These are phyloP conservation scores for Sugiyamaella novakii DNA, from an alignment of 1,139 yeast genomes.

Conservation along the genomic window DNA sequence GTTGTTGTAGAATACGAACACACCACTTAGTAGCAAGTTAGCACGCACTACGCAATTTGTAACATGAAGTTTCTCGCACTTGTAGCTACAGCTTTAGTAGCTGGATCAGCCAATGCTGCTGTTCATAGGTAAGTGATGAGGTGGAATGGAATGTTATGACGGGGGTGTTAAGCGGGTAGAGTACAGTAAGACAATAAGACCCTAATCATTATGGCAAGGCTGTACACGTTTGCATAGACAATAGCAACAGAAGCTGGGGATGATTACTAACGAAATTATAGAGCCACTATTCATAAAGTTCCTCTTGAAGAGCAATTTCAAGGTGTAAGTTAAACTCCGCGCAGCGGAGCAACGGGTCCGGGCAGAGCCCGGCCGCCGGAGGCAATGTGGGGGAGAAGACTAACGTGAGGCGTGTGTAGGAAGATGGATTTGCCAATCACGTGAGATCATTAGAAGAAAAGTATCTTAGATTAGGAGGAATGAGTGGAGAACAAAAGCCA, in stretches of 20 bases:
- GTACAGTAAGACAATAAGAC: too few relatives aligned
- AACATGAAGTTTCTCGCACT: constrained; percentile 39
- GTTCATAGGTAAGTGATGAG: constrained; percentile 39
- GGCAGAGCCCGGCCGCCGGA: constrained; percentile 15
- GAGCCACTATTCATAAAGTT: constrained; percentile 57
- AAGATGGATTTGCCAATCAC: constrained; percentile 57
- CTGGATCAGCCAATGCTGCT: constrained; percentile 53
- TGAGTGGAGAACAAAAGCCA: constrained; percentile 41
- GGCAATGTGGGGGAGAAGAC: constrained; percentile 1
- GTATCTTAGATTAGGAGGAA: constrained; percentile 56
- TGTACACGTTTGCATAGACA: too few relatives aligned
- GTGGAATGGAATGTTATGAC: too few relatives aligned
- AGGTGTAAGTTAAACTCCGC: constrained; percentile 44
- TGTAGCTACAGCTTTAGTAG: constrained; percentile 49
- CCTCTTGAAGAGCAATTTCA: constrained; percentile 63
- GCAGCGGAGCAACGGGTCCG: neutral
- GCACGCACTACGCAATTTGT: too few relatives aligned
- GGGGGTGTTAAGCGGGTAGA: too few relatives aligned
- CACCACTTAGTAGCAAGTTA: too few relatives aligned
- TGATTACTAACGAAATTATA: constrained; percentile 4
- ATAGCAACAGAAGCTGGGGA: neutral
- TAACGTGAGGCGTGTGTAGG: neutral
- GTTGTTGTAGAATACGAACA: too few relatives aligned
- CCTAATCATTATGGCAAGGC: constrained; percentile 8
- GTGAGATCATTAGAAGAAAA: constrained; percentile 71